Evolutionary conservation across 345 rosid species (phyloP).

Genomic region (Viola odorata): DNA sequence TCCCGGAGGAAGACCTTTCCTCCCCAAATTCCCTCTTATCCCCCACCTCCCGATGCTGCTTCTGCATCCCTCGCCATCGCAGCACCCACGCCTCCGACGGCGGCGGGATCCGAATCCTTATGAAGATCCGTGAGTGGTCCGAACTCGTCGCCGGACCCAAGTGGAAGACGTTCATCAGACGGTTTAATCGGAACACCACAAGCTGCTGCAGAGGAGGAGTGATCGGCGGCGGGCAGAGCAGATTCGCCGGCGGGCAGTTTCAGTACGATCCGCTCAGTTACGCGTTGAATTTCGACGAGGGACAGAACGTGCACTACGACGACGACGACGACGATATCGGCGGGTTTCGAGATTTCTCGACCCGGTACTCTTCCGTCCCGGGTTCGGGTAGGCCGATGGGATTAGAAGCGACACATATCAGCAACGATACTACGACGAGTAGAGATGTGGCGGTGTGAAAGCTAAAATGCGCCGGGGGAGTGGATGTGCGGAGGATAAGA

Average conservation of each 20-base stretch:
- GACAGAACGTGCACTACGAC: constrained; percentile 5
- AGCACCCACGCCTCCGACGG: constrained; percentile 26
- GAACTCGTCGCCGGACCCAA: constrained; percentile 93
- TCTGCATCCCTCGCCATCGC: constrained; percentile 54
- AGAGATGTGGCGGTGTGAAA: constrained; percentile 22
- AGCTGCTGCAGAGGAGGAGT: background rate
- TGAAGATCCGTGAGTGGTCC: constrained; percentile 80
- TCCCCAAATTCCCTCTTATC: constrained; percentile 20
- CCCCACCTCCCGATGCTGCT: constrained; percentile 40
- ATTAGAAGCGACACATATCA: background rate
- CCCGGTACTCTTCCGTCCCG: constrained; percentile 16
- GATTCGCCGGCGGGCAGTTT: constrained; percentile 46
- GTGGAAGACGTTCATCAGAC: constrained; percentile 91
- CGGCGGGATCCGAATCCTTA: constrained; percentile 38
- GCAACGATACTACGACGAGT: constrained; percentile 8
- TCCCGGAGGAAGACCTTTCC: background rate
- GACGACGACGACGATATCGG: constrained; percentile 5
- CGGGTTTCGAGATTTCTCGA: constrained; percentile 17
- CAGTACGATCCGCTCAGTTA: constrained; percentile 88
- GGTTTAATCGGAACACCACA: constrained; percentile 58
- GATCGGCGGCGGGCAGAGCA: constrained; percentile 4
- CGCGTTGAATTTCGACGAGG: constrained; percentile 75
- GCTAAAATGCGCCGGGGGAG: background rate
- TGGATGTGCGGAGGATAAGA: background rate
- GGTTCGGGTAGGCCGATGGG: constrained; percentile 7